These are phyloP conservation scores for Xylaria bambusicola DNA, from an alignment of 495 filamentous ascomycete genomes.

Conservation along the genomic window DNA sequence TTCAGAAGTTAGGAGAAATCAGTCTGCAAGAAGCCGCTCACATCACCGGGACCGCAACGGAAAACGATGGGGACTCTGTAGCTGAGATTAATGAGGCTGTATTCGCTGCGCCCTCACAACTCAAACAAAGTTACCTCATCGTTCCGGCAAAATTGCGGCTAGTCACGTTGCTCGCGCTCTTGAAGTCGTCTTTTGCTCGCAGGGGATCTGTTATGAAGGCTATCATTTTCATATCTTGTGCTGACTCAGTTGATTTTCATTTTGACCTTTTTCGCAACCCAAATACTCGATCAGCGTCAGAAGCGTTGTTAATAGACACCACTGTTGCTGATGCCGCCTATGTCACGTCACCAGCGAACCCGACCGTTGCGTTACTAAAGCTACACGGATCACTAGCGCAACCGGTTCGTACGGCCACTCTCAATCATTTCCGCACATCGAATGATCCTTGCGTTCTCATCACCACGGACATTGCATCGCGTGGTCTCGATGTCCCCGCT, in stretches of 20 bases:
- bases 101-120: conserved; percentile 87
- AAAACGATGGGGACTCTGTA: conserved; percentile 46
- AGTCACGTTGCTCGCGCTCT: conserved; percentile 77
- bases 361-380: conserved; percentile 69
- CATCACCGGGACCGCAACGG: conserved; percentile 68
- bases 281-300: conserved; percentile 25
- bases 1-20: conserved; percentile 87
- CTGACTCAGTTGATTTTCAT: conserved; percentile 95
- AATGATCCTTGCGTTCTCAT: conserved; percentile 74
- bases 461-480: conserved; percentile 92
- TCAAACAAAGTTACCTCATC: conserved; percentile 86
- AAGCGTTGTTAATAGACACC: conserved; percentile 36
- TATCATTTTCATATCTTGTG: conserved; percentile 95
- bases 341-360: conserved; percentile 51
- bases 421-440: conserved; percentile 70
- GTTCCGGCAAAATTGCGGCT: conserved; percentile 86
- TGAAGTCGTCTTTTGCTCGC: conserved; percentile 83
- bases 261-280: conserved; percentile 80
- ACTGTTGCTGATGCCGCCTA: conserved; percentile 49
- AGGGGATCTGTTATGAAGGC: conserved; percentile 89
- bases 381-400: conserved; percentile 95
- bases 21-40: conserved; percentile 91
- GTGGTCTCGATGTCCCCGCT: conserved; percentile 90
- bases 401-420: conserved; percentile 78
- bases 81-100: conserved; percentile 50